Conservation (phyloP, 352 stramenopile genomes). For the Phytophthora fragariae region DNA sequence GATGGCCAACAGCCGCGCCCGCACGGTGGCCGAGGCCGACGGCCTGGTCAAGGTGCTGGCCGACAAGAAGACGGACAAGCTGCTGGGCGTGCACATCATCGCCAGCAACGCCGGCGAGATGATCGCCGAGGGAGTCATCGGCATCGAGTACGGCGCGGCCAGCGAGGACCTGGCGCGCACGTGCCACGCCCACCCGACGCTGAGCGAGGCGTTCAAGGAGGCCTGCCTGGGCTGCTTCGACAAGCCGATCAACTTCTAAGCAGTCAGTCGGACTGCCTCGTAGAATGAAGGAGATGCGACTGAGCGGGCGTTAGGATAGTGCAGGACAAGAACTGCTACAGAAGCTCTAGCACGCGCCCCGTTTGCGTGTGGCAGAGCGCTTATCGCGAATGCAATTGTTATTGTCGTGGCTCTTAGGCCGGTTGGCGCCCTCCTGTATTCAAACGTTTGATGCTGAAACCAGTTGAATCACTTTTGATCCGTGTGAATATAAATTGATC, state of each 20-base stretch:
- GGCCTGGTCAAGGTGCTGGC: slow-evolving; percentile 98
- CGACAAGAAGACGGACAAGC: slow-evolving; percentile 98
- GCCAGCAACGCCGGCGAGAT: slow-evolving; percentile 99
- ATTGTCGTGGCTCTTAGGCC: slow-evolving; percentile 32
- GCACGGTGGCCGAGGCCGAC: slow-evolving; percentile 94
- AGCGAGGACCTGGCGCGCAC: slow-evolving; percentile 99
- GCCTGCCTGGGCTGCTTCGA: slow-evolving; percentile 97
- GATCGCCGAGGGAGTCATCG: slow-evolving; percentile 98
- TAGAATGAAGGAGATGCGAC: slow-evolving; percentile 14
- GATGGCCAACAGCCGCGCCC: slow-evolving; percentile 96
- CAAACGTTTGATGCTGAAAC: too few relatives aligned
- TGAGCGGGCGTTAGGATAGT: slow-evolving; percentile 21
- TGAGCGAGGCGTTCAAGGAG: slow-evolving; percentile 99
- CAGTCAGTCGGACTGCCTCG: neutral
- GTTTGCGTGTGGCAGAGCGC: slow-evolving; percentile 2
- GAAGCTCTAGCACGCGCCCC: slow-evolving; percentile 1
- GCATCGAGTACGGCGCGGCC: slow-evolving; percentile 98
- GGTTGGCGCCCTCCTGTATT: too few relatives aligned
- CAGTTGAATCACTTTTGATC: too few relatives aligned
- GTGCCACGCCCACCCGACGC: slow-evolving; percentile 97
- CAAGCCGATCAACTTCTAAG: slow-evolving; percentile 99
- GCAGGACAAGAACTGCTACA: slow-evolving; percentile 11
- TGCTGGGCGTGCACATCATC: slow-evolving; percentile 99
- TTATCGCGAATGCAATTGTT: slow-evolving; percentile 39
- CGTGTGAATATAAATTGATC: too few relatives aligned